phyloP scores from a whole-genome alignment of 2,329 filamentous ascomycete genomes.

The Botrytis sinoallii region DNA sequence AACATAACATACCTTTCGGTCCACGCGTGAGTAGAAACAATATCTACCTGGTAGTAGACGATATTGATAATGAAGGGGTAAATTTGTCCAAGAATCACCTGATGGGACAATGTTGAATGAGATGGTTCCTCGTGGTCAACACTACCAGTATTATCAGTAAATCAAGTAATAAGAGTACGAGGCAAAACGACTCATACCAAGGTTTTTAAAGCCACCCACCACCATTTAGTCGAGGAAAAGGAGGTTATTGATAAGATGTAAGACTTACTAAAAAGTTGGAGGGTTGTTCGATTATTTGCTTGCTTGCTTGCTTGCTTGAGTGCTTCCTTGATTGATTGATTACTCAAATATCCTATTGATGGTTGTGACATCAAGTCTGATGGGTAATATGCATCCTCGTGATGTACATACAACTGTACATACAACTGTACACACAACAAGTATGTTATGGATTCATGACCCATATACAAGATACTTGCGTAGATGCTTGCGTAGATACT shows the following conservation, averaged over 20 bases:
- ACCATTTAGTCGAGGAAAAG: background rate
- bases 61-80: background rate
- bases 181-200: background rate
- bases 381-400: no score
- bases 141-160: background rate
- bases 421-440: background rate
- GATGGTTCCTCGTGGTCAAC: conserved; percentile 3
- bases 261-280: background rate
- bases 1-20: background rate
- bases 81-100: background rate
- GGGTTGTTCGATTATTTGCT: background rate
- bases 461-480: background rate
- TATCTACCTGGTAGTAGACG: background rate
- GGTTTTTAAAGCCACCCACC: background rate
- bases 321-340: background rate
- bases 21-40: background rate
- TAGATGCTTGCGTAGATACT: background rate
- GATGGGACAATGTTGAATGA: background rate
- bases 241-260: conserved; percentile 5
- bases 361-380: background rate
- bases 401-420: no score
- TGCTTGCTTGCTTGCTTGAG: background rate
- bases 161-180: background rate
- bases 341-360: background rate
- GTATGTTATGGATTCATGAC: background rate